These are phyloP conservation scores for Cryptococcus deneoformans DNA, from an alignment of 1,284 basidiomycete species.

Conservation along the genomic window DNA sequence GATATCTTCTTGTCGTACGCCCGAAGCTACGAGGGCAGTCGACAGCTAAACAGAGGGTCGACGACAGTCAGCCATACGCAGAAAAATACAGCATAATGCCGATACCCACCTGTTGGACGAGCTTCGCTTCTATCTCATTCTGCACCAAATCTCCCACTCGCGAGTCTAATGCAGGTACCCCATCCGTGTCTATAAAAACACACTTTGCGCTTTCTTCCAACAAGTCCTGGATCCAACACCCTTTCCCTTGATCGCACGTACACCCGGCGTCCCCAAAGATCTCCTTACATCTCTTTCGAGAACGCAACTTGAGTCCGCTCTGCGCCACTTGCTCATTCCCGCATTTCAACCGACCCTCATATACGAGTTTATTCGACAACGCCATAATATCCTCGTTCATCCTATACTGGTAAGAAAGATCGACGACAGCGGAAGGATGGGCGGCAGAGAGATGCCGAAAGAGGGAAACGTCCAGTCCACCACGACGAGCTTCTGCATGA, in stretches of 20 bases:
- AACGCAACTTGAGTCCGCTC: conserved; percentile 59
- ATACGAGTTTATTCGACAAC: conserved; percentile 87
- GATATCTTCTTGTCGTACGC: conserved; percentile 67
- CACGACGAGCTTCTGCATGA: conserved; percentile 71
- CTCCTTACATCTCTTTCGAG: conserved; percentile 45
- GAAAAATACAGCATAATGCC: too few species aligned
- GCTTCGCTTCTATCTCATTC: conserved; percentile 72
- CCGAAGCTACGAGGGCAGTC: conserved; percentile 62
- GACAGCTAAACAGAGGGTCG: conserved; percentile 55
- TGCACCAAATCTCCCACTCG: conserved; percentile 84
- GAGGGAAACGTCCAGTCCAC: conserved; percentile 79
- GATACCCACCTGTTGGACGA: conserved; percentile 50
- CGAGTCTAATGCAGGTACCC: conserved; percentile 69
- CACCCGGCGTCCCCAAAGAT: conserved; percentile 7
- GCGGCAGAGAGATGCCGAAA: conserved; percentile 85
- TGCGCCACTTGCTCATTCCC: conserved; percentile 70
- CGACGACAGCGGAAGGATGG: conserved; percentile 76
- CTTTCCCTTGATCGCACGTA: conserved; percentile 43
- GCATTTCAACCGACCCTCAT: conserved; percentile 71
- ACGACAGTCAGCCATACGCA: conserved; percentile 1
- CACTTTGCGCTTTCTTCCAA: conserved; percentile 73
- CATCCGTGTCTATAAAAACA: conserved; percentile 90
- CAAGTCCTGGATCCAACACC: conserved; percentile 72
- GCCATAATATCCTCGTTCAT: conserved; percentile 98
- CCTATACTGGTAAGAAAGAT: conserved; percentile 84